phyloP scores from a whole-genome alignment of 306 rosid species.

The Rosa multiflora region DNA sequence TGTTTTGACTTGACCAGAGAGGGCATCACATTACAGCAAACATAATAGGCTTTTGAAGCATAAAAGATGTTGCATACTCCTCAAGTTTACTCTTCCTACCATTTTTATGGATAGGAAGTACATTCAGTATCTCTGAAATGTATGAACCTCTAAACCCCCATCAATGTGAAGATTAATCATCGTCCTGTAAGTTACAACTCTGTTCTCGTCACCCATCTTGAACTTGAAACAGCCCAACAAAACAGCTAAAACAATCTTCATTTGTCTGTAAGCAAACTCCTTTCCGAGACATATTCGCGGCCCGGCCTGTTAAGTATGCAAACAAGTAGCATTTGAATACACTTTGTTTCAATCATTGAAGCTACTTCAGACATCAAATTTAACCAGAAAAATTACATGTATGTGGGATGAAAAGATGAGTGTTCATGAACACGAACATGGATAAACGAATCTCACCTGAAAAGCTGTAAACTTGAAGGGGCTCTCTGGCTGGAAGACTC shows the following conservation, averaged over 20 bases:
- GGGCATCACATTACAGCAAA: not conserved
- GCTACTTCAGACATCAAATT: not conserved
- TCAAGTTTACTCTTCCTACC: not conserved
- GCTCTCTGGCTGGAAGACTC: constrained; percentile 55
- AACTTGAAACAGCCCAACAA: constrained; percentile 54
- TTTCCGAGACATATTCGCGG: constrained; percentile 82
- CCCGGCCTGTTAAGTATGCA: constrained; percentile 56
- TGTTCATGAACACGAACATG: not conserved
- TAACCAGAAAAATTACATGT: not conserved
- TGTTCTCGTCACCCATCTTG: constrained; percentile 55
- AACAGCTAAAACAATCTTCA: constrained; percentile 73
- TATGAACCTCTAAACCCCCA: constrained; percentile 64
- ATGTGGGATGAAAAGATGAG: not conserved
- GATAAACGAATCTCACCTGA: constrained; percentile 46
- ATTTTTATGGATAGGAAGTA: constrained; percentile 10
- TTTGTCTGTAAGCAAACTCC: constrained; percentile 85
- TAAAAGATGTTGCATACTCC: not conserved
- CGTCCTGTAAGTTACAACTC: constrained; percentile 63
- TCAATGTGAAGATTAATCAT: constrained; percentile 79
- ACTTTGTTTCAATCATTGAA: not conserved
- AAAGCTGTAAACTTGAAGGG: constrained; percentile 78
- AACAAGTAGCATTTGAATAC: not conserved
- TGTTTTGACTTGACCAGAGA: not conserved
- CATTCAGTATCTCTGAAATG: constrained; percentile 36
- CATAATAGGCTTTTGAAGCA: not conserved